A percentile compares a stretch with the other conserved stretches of the same genome.
Evolutionary conservation across 495 filamentous ascomycete species (phyloP).

Genomic region (Ramalina intermedia): DNA sequence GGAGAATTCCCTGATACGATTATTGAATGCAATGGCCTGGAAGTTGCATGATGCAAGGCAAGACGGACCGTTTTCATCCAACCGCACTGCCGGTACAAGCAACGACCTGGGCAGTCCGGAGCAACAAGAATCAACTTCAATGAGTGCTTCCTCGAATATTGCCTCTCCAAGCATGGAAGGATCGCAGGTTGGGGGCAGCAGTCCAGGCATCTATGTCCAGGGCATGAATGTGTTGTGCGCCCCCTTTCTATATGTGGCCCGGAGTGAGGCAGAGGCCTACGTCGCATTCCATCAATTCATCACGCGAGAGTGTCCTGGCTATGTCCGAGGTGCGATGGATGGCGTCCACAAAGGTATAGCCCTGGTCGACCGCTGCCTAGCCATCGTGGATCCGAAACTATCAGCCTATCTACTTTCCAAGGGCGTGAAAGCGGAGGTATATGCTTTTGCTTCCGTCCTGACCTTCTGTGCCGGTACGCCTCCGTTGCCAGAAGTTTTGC

Average conservation of each 20-base stretch:
- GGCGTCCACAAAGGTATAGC: slow-evolving; percentile 85
- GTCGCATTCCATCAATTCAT: slow-evolving; percentile 80
- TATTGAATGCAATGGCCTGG: slow-evolving; percentile 96
- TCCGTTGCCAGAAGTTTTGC: slow-evolving; percentile 85
- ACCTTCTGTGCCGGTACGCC: slow-evolving; percentile 94
- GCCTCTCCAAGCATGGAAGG: slow-evolving; percentile 33
- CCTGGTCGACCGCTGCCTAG: slow-evolving; percentile 79
- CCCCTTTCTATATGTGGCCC: slow-evolving; percentile 88
- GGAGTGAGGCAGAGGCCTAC: slow-evolving; percentile 89
- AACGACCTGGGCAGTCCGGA: slow-evolving; percentile 15
- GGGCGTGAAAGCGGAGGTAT: slow-evolving; percentile 80
- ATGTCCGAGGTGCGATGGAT: slow-evolving; percentile 92
- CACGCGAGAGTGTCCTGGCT: slow-evolving; percentile 79
- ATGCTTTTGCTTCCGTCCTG: slow-evolving; percentile 92
- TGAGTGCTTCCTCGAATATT: slow-evolving; percentile 27
- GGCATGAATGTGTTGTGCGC: slow-evolving; percentile 99
- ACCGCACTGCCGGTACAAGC: slow-evolving; percentile 12
- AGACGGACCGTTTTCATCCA: slow-evolving; percentile 24
- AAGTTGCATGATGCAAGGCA: slow-evolving; percentile 65
- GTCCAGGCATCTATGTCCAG: slow-evolving; percentile 82
- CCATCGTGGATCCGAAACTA: slow-evolving; percentile 81
- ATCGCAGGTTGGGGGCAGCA: slow-evolving; percentile 36
- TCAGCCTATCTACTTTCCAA: slow-evolving; percentile 70
- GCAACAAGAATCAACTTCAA: slow-evolving; percentile 25
- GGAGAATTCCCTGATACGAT: slow-evolving; percentile 84